Base-by-base conservation (phyloP, 768 basidiomycete species). In the Mycena chlorophos region DNA sequence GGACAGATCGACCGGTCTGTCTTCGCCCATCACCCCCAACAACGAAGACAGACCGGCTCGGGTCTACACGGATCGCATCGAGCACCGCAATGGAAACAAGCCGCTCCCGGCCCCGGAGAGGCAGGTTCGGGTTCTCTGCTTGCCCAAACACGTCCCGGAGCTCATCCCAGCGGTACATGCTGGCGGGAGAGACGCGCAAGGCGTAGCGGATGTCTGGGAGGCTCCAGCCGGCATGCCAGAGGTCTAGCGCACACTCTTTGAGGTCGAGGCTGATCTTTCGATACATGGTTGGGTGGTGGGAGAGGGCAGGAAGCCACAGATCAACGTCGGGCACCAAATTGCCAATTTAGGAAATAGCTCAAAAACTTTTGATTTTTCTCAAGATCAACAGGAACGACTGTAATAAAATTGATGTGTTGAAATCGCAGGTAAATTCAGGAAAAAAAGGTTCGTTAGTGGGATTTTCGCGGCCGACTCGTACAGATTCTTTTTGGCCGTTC, bases 211-310 rank as follows among this genome's bases (percentile, higher is more conserved):
- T 64, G 28, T 68, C 61, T 8, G 57, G 48, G 1, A 55, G 13
- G 2, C 40, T 49, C 66, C 66, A 68, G 3, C 66, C 62, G 5
- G 28, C 23, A 23, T 54, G 22, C 60, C 63, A 65, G 19, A 67
- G 58, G 3, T 38, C 17, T 13, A 67, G 42, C 3, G 63, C 63
- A 22, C 60, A 57, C 25, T 64, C 51, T 37, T 65, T 65, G 37
- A 62, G 26, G 28, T 63, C 61, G 1, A 37, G 4, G 37, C 56
- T 60, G 43, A 65, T 62, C 3, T 38, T 13, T 17, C 39, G 28
- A 31, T 63, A 52, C 10, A 51, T 54, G 59, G 56, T 55, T 19
- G 54, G 10, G 43, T 38, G 3, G n/a, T 8, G 51, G 13, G 16
- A 8, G 40, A 16, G n/a, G 23, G 12, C 20, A 40, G 49, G 34